Conservation (phyloP, 805 yeast genomes). For the Torulaspora microellipsoides region DNA sequence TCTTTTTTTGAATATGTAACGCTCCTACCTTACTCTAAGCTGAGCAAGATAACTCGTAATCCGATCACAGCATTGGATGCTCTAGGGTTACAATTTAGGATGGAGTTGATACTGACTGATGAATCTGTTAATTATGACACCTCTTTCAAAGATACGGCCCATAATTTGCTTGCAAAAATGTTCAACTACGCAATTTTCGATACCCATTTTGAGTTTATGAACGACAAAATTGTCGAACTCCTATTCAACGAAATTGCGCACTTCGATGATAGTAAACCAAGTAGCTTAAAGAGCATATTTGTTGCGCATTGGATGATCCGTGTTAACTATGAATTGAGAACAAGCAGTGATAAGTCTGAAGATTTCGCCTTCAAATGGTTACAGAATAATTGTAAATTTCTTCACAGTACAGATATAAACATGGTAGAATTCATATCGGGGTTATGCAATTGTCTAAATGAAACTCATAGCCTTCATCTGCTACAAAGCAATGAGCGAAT, state of each 20-base stretch:
- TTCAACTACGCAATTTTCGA: constrained; percentile 38
- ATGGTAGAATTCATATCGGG: background rate
- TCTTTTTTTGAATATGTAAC: constrained; percentile 38
- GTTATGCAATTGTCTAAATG: background rate
- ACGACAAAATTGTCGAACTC: constrained; percentile 1
- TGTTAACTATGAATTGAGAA: constrained; percentile 33
- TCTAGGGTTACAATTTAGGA: constrained; percentile 41
- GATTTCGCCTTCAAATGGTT: constrained; percentile 7
- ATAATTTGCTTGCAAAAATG: constrained; percentile 41
- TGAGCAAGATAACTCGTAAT: constrained; percentile 33
- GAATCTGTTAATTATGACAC: constrained; percentile 18
- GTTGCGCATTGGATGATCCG: constrained; percentile 36
- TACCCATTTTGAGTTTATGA: constrained; percentile 3
- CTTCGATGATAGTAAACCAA: background rate
- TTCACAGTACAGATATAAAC: constrained; percentile 4
- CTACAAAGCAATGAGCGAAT: constrained; percentile 1
- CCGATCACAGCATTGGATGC: constrained; percentile 47
- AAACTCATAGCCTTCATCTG: background rate
- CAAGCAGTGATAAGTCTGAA: constrained; percentile 5
- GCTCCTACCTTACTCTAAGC: constrained; percentile 27
- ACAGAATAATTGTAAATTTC: constrained; percentile 1
- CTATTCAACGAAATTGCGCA: constrained; percentile 5
- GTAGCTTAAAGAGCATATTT: constrained; percentile 23
- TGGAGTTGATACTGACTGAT: constrained; percentile 33
- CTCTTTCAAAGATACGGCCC: constrained; percentile 26